A percentile compares a stretch with the other conserved stretches of the same genome.
Evolutionary conservation across 2,329 filamentous ascomycete species (phyloP).

Genomic region (Botrytis aclada): DNA sequence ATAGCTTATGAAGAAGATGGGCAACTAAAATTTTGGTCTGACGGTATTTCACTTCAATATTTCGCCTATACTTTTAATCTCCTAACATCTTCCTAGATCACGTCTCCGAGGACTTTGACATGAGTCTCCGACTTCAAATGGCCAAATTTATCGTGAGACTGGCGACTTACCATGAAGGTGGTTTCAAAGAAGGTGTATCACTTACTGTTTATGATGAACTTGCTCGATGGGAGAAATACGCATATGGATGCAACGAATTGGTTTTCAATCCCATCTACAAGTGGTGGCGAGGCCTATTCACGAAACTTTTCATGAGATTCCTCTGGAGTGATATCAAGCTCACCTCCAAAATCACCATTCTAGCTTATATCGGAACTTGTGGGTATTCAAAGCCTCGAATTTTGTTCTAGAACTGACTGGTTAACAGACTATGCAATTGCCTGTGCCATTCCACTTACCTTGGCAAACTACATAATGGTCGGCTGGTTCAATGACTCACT

Average conservation of each 20-base stretch:
- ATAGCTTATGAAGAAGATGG: slow-evolving; percentile 56
- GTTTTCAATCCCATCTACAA: slow-evolving; percentile 64
- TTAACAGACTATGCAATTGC: slow-evolving; percentile 57
- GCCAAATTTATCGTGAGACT: slow-evolving; percentile 66
- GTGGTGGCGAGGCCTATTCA: slow-evolving; percentile 65
- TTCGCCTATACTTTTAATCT: not conserved
- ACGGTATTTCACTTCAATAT: slow-evolving; percentile 36
- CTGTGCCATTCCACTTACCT: slow-evolving; percentile 62
- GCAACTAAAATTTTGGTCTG: slow-evolving; percentile 30
- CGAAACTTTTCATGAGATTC: slow-evolving; percentile 60
- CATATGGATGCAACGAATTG: slow-evolving; percentile 68
- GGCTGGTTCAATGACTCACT: slow-evolving; percentile 68
- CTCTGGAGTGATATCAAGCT: slow-evolving; percentile 59
- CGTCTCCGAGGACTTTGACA: slow-evolving; percentile 77
- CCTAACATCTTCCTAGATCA: not conserved
- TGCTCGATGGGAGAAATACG: slow-evolving; percentile 69
- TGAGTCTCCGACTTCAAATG: slow-evolving; percentile 68
- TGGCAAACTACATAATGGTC: slow-evolving; percentile 68
- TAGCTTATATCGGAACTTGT: slow-evolving; percentile 60
- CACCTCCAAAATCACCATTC: slow-evolving; percentile 67
- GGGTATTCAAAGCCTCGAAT: not conserved
- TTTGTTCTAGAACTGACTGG: not conserved
- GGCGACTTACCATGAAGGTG: slow-evolving; percentile 64
- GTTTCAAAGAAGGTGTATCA: slow-evolving; percentile 72
- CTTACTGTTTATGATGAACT: slow-evolving; percentile 72